phyloP scores from a whole-genome alignment of 805 yeast species.

The Isabelozyma rhagii region DNA sequence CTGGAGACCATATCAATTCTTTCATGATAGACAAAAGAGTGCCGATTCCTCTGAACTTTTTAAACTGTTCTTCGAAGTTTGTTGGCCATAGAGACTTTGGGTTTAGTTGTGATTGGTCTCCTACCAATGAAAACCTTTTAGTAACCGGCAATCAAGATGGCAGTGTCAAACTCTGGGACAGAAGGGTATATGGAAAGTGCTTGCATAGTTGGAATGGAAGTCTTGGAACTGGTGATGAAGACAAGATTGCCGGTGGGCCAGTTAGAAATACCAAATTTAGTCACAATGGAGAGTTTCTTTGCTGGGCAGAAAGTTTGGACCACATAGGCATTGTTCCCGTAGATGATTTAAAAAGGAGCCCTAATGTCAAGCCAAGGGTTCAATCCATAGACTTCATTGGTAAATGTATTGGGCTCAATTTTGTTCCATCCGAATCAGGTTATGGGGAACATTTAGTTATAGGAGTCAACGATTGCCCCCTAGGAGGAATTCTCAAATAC shows the following conservation, averaged over 20 bases:
- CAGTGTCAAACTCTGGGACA: conserved; percentile 52
- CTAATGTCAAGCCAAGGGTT: conserved; percentile 16
- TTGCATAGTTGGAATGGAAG: conserved; percentile 35
- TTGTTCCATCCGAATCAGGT: conserved; percentile 40
- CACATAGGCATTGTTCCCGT: conserved; percentile 50
- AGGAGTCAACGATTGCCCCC: conserved; percentile 53
- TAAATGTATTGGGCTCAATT: conserved; percentile 54
- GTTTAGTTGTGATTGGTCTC: conserved; percentile 60
- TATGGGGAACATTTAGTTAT: conserved; percentile 48
- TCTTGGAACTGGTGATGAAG: conserved; percentile 15
- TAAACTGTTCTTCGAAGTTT: conserved; percentile 9
- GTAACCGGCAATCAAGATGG: conserved; percentile 64
- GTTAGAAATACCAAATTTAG: conserved; percentile 53
- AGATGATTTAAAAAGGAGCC: conserved; percentile 16
- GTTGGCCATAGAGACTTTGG: conserved; percentile 56
- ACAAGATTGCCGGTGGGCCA: conserved; percentile 38
- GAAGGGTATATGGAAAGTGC: conserved; percentile 28
- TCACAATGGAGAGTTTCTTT: conserved; percentile 40
- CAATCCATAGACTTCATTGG: conserved; percentile 58
- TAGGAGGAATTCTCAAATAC: conserved; percentile 57
- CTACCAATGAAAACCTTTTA: conserved; percentile 35
- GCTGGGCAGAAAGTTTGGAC: conserved; percentile 60
- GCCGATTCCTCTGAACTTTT: conserved; percentile 2
- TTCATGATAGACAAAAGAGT: conserved; percentile 44
- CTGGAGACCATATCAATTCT: conserved; percentile 48